Conservation (phyloP, 345 rosid genomes). For the Citrus hindsii region DNA sequence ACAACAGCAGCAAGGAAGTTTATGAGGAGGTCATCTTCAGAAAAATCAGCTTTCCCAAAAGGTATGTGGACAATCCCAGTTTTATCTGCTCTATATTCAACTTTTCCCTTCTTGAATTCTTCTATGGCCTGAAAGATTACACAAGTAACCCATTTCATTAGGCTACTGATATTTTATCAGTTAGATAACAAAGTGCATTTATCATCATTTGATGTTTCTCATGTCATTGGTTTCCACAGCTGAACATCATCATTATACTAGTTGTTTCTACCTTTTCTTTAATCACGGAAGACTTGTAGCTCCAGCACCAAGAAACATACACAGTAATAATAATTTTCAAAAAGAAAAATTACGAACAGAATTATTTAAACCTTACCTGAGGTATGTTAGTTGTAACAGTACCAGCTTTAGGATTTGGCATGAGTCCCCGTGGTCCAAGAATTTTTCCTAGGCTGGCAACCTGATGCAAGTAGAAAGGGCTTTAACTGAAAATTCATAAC, state of each 20-base stretch:
- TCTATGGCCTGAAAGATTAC: slow-evolving; percentile 70
- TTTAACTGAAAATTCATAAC: not conserved
- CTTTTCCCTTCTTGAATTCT: slow-evolving; percentile 95
- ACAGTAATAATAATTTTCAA: not conserved
- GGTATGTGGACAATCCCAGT: slow-evolving; percentile 97
- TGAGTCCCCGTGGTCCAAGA: slow-evolving; percentile 97
- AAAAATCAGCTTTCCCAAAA: slow-evolving; percentile 73
- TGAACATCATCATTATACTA: not conserved
- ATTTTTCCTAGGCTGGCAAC: slow-evolving; percentile 96
- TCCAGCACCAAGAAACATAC: not conserved
- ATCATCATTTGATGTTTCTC: not conserved
- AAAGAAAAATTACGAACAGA: not conserved
- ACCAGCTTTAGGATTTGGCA: slow-evolving; percentile 99
- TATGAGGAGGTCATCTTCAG: slow-evolving; percentile 73
- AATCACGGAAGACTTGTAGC: not conserved
- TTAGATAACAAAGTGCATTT: not conserved
- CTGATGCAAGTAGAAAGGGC: slow-evolving; percentile 35
- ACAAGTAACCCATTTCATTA: not conserved
- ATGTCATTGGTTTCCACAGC: not conserved
- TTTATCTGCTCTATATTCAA: slow-evolving; percentile 93
- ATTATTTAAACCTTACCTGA: slow-evolving; percentile 46
- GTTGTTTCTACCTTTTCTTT: not conserved
- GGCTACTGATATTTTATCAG: not conserved
- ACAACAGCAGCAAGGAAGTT: slow-evolving; percentile 86
- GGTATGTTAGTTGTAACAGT: slow-evolving; percentile 86